Evolutionary conservation across 169 alveolate species (phyloP).

Genomic region (Plasmodium malariae): DNA sequence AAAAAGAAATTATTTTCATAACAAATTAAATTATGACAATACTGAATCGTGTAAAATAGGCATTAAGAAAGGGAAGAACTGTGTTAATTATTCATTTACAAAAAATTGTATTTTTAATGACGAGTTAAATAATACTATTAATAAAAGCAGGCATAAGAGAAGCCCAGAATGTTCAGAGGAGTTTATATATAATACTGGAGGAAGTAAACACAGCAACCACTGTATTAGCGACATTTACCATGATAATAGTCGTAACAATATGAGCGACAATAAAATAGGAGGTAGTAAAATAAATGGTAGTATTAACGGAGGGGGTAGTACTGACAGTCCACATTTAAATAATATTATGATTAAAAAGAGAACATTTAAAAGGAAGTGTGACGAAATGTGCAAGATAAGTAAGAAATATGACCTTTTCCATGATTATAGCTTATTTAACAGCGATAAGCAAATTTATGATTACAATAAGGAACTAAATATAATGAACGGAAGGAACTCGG

Average conservation of each 20-base stretch:
- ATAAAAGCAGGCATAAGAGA: too few relatives aligned
- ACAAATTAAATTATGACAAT: slow-evolving; percentile 4
- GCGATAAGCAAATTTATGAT: neutral
- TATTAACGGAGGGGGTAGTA: too few relatives aligned
- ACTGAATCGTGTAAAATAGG: neutral
- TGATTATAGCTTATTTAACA: neutral
- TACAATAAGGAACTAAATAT: slow-evolving; percentile 1
- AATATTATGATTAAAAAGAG: slow-evolving; percentile 1
- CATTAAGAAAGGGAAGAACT: neutral
- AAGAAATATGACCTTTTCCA: neutral
- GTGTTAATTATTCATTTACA: neutral
- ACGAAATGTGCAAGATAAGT: slow-evolving; percentile 6
- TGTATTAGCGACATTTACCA: neutral
- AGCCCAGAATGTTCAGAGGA: too few relatives aligned
- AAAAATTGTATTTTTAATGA: neutral
- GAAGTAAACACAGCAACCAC: neutral
- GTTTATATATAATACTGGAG: too few relatives aligned
- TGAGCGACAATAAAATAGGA: neutral
- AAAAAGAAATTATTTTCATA: slow-evolving; percentile 9
- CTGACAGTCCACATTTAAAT: neutral
- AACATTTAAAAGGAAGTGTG: neutral
- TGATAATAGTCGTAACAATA: neutral
- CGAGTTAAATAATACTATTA: neutral
- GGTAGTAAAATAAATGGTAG: neutral
- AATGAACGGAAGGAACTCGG: neutral